These are phyloP conservation scores for Yarrowia sp. DNA, from an alignment of 805 yeast species.

Conservation along the genomic window DNA sequence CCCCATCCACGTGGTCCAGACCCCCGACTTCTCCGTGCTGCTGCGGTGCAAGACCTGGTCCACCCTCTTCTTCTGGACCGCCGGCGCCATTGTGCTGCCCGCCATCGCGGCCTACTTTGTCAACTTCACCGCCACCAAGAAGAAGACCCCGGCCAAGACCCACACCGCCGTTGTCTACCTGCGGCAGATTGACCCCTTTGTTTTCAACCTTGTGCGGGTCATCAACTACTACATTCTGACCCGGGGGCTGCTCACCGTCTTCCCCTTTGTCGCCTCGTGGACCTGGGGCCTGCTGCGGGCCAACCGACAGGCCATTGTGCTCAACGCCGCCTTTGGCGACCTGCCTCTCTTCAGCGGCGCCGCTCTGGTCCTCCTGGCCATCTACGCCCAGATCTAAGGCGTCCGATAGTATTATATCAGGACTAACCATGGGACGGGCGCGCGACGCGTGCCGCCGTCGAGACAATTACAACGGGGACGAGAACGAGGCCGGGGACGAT, in stretches of 20 bases:
- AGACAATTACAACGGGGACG: too few relatives aligned
- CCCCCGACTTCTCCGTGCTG: conserved; percentile 28
- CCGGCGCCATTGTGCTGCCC: conserved; percentile 34
- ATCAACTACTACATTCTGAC: conserved; percentile 40
- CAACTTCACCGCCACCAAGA: conserved; percentile 36
- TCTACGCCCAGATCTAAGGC: conserved; percentile 36
- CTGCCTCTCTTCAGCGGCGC: conserved; percentile 37
- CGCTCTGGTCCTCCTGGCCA: conserved; percentile 38
- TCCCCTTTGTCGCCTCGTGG: conserved; percentile 23
- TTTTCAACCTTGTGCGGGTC: conserved; percentile 49
- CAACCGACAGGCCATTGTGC: conserved; percentile 23
- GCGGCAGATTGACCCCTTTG: conserved; percentile 49
- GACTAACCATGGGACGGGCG: background rate
- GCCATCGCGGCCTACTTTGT: conserved; percentile 34
- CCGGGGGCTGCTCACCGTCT: conserved; percentile 32
- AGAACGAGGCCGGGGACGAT: background rate
- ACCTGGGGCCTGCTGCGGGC: conserved; percentile 25
- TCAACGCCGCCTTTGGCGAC: conserved; percentile 37
- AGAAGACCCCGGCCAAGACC: conserved; percentile 27
- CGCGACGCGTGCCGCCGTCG: background rate
- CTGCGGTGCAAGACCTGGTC: conserved; percentile 30
- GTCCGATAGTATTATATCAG: background rate
- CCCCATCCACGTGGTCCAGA: conserved; percentile 22
- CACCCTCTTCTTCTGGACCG: conserved; percentile 34
- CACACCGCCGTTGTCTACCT: conserved; percentile 30